These are phyloP conservation scores for Austroboletus niveus DNA, from an alignment of 1,284 basidiomycete genomes.

Conservation along the genomic window DNA sequence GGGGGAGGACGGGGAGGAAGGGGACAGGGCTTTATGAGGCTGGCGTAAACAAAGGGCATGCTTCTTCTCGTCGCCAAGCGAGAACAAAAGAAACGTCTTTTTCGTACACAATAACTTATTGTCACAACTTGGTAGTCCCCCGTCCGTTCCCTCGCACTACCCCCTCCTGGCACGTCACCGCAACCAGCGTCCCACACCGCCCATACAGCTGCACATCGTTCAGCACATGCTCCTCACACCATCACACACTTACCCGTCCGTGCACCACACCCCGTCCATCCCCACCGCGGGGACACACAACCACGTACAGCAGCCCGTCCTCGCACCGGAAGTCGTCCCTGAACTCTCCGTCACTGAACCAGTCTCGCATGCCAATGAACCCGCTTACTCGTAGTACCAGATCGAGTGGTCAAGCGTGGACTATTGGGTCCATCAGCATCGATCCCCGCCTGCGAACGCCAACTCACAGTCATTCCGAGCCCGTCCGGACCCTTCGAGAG, in stretches of 20 bases:
- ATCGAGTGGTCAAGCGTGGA: slow-evolving; percentile 85
- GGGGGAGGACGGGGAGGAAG: slow-evolving; percentile 1
- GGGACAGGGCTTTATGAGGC: slow-evolving; percentile 24
- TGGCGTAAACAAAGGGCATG: slow-evolving; percentile 21
- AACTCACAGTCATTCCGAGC: slow-evolving; percentile 69
- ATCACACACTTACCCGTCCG: slow-evolving; percentile 57
- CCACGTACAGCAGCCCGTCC: slow-evolving; percentile 81
- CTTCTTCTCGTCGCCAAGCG: slow-evolving; percentile 24
- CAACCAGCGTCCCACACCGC: slow-evolving; percentile 66
- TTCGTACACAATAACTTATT: slow-evolving; percentile 32
- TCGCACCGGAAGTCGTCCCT: slow-evolving; percentile 77
- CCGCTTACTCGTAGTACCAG: slow-evolving; percentile 73
- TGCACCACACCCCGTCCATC: slow-evolving; percentile 74
- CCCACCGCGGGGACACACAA: slow-evolving; percentile 62
- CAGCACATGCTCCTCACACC: slow-evolving; percentile 5
- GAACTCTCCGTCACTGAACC: slow-evolving; percentile 7
- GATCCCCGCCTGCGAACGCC: slow-evolving; percentile 1
- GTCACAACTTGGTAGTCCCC: slow-evolving; percentile 31
- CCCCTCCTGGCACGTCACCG: slow-evolving; percentile 83
- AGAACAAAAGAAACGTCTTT: slow-evolving; percentile 34
- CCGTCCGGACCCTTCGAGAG: slow-evolving; percentile 47
- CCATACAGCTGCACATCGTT: slow-evolving; percentile 66
- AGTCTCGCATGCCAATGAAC: not conserved
- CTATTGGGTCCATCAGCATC: slow-evolving; percentile 35
- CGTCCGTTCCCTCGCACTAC: slow-evolving; percentile 62